These are phyloP conservation scores for Penicillium sp. DNA, from an alignment of 2,329 filamentous ascomycete species.

Conservation along the genomic window DNA sequence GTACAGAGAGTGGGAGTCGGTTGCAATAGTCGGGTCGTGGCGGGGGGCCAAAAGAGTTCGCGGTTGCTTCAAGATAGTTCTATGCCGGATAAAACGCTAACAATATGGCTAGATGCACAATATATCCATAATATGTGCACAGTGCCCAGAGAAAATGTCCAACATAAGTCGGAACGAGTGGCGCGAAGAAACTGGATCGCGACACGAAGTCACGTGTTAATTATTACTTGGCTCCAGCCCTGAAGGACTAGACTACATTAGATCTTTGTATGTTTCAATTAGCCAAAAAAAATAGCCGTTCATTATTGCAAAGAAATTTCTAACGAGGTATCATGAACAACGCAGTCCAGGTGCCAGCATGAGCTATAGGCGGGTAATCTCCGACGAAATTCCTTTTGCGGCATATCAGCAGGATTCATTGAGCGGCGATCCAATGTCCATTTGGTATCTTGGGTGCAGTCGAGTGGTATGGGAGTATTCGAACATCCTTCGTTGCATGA, in stretches of 20 bases:
- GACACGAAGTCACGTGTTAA: conserved; percentile 28
- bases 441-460: not conserved
- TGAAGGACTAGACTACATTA: not conserved
- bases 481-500: not conserved
- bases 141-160: not conserved
- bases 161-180: not conserved
- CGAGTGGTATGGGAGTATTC: not conserved
- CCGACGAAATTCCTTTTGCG: not conserved
- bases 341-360: conserved; percentile 2
- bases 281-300: not conserved
- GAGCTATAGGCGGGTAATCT: conserved; percentile 1
- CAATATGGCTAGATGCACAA: conserved; percentile 12
- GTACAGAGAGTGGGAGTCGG: not conserved
- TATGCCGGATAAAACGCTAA: not conserved
- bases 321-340: conserved; percentile 12
- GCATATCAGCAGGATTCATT: not conserved
- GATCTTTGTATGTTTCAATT: not conserved
- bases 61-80: not conserved
- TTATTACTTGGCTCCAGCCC: not conserved
- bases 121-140: not conserved
- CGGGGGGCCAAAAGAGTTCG: not conserved
- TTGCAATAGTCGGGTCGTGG: not conserved
- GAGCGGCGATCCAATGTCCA: not conserved
- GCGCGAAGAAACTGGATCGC: conserved; percentile 16
- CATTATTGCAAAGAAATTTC: conserved; percentile 7